Evolutionary conservation across 2,329 filamentous ascomycete genomes (phyloP), one percentile per base, ranked within the genome.

Genomic region (Ophiostoma fasciatum): DNA sequence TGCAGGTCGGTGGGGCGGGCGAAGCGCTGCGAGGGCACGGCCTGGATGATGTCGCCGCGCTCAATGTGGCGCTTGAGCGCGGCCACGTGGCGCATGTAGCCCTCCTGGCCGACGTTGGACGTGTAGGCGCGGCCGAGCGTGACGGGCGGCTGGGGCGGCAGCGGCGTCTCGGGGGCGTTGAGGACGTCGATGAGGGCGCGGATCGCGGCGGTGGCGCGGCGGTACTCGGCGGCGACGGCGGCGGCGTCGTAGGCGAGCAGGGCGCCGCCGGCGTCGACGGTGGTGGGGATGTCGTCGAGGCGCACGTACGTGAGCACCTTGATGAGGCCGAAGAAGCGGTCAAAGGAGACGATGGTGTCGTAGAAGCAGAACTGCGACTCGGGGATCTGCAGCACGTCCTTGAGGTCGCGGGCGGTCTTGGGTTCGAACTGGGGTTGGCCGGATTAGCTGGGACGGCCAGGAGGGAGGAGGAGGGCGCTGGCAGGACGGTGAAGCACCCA

Each of bases 311-410:
- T 94, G 45, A 96, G 83, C 50, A 96, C 78, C 59, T 93, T 92
- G 59, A 93, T 77, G 37, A 87, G 75, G 51, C 88, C 85, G 58
- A 76, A 93, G 62, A 96, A 94, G 51, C 93, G 79, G 53, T 98
- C 90, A 51, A 96, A 85, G 9, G 87, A 87, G 20, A 98, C 70
- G 41, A 96, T 79, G 28, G 88, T 94, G 55, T 96, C 82, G 57
- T 84, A 96, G 12, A 98, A 68, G 83, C 96, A 96, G 56, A 98
- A 96, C 21, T 96, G 65, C 40, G 83, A 87, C 65, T 98, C 90
- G 1, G 90, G 90, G 28, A 96, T 82, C 41, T 79, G 63, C 17
- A 96, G 68, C 21, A 92, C 71, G 58, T 98, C 90, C 58, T 90
- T 79, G 65, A 94, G 74, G 3, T 83, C 74, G 33, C 85, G 73